A percentile compares a stretch with the other conserved stretches of the same genome.
Evolutionary conservation across 2,329 filamentous ascomycete genomes (phyloP).

Genomic region (Metarhizium guizhouense): DNA sequence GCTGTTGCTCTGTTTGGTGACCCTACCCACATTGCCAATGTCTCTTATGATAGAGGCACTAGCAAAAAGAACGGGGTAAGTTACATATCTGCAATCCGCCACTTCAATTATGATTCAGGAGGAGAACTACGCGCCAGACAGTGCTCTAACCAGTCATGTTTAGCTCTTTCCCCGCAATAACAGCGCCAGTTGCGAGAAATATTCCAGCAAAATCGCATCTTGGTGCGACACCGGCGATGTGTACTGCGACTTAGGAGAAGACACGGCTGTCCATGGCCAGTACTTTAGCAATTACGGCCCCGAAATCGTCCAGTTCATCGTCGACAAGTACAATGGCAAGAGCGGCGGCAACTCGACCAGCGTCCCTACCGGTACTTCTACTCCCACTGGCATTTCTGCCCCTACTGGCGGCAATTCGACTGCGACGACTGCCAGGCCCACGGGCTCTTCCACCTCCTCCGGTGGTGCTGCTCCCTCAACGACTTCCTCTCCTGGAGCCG

Average conservation of each 20-base stretch:
- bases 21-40: conserved; percentile 27
- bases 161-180: conserved; percentile 29
- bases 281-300: conserved; percentile 28
- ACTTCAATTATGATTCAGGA: background rate
- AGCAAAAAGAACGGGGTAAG: conserved; percentile 29
- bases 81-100: background rate
- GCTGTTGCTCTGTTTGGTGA: conserved; percentile 32
- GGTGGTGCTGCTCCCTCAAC: conserved; percentile 1
- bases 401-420: background rate
- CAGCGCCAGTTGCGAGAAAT: conserved; percentile 24
- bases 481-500: background rate
- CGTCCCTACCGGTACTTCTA: background rate
- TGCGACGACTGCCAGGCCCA: background rate
- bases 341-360: conserved; percentile 2
- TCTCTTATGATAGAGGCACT: conserved; percentile 27
- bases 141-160: background rate
- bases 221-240: conserved; percentile 33
- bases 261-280: conserved; percentile 20
- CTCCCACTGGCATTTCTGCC: background rate
- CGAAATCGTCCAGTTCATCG: conserved; percentile 26
- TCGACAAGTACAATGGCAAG: conserved; percentile 17
- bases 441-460: background rate
- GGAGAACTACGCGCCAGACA: background rate
- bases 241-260: conserved; percentile 28
- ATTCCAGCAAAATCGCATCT: conserved; percentile 26